These are phyloP conservation scores for Sporothrix schenckii DNA, from an alignment of 2,329 filamentous ascomycete genomes.

Conservation along the genomic window DNA sequence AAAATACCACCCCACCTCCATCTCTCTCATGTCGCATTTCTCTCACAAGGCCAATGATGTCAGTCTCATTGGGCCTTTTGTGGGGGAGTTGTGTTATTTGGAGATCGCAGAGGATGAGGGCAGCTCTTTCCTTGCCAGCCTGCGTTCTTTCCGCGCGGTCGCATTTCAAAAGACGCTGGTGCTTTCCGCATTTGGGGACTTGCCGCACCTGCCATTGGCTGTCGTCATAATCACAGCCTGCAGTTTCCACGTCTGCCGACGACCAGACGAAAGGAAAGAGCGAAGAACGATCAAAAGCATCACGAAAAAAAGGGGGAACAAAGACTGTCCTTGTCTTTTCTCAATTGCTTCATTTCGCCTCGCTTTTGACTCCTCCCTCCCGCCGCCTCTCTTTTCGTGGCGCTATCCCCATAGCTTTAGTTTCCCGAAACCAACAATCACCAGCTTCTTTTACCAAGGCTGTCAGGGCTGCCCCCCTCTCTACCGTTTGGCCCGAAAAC, in stretches of 20 bases:
- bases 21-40: slow-evolving; percentile 2
- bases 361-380: background rate
- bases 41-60: slow-evolving; percentile 31
- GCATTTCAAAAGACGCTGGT: background rate
- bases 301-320: background rate
- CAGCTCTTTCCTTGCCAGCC: background rate
- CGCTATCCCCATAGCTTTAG: slow-evolving; percentile 4
- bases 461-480: slow-evolving; percentile 11
- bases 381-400: background rate
- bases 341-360: background rate
- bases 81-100: slow-evolving; percentile 17
- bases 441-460: background rate
- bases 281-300: background rate
- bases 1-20: slow-evolving; percentile 22
- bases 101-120: slow-evolving; percentile 16
- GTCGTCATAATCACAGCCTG: slow-evolving; percentile 38
- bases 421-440: background rate
- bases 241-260: slow-evolving; percentile 28
- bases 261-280: background rate
- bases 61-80: slow-evolving; percentile 16
- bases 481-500: slow-evolving; percentile 1
- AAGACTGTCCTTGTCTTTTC: background rate
- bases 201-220: slow-evolving; percentile 37
- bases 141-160: slow-evolving; percentile 10
- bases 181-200: slow-evolving; percentile 29